These are phyloP conservation scores for Daldinia childiae DNA, from an alignment of 495 filamentous ascomycete species.

Conservation along the genomic window DNA sequence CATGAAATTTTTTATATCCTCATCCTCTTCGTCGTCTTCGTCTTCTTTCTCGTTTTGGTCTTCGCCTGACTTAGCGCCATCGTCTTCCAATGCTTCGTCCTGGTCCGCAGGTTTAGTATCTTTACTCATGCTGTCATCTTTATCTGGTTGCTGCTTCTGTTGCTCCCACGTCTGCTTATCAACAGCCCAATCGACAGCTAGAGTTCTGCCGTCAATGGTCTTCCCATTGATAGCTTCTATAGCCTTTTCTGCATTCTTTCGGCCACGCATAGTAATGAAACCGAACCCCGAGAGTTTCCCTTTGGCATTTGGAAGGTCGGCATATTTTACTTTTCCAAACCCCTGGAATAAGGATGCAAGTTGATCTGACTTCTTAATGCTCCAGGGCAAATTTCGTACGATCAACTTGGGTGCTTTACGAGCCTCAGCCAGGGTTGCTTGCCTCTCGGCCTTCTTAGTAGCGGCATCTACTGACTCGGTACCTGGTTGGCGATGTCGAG, in stretches of 20 bases:
- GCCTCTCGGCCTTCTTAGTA: conserved; percentile 66
- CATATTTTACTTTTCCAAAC: conserved; percentile 88
- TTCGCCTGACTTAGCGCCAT: conserved; percentile 44
- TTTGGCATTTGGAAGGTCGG: conserved; percentile 79
- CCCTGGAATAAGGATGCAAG: conserved; percentile 78
- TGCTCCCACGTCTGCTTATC: conserved; percentile 87
- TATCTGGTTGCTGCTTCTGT: conserved; percentile 55
- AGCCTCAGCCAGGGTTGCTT: conserved; percentile 62
- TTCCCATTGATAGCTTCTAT: conserved; percentile 87
- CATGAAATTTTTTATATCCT: conserved; percentile 54
- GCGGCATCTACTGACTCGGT: conserved; percentile 47
- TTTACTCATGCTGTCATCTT: conserved; percentile 46
- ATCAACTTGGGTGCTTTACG: conserved; percentile 83
- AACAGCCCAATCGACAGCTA: conserved; percentile 97
- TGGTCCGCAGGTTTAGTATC: conserved; percentile 44
- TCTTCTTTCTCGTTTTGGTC: conserved; percentile 46
- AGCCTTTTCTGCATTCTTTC: conserved; percentile 92
- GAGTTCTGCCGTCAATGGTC: conserved; percentile 81
- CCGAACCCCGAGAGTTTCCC: conserved; percentile 85
- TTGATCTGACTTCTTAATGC: conserved; percentile 84
- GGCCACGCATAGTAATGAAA: conserved; percentile 87
- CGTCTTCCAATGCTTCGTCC: conserved; percentile 45
- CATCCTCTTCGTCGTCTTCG: conserved; percentile 52
- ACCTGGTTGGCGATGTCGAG: conserved; percentile 74
- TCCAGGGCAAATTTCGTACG: conserved; percentile 96